Evolutionary conservation across 768 basidiomycete species (phyloP).

Genomic region (Podaxis sp.): DNA sequence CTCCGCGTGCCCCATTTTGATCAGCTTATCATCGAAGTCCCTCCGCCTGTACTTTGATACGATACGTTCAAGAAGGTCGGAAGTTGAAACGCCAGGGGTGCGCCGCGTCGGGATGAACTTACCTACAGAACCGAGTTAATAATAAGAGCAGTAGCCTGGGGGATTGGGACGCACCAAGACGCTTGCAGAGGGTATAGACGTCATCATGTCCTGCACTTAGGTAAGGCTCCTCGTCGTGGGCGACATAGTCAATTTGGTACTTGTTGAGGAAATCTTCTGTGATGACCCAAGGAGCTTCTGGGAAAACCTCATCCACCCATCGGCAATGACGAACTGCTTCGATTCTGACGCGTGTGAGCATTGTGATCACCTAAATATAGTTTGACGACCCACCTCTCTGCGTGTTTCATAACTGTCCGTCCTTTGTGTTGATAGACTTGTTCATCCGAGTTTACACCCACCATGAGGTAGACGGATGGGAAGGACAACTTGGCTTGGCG

Average conservation of each 20-base stretch:
- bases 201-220: slow-evolving; percentile 77
- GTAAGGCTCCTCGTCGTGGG: slow-evolving; percentile 94
- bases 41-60: slow-evolving; percentile 83
- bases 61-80: slow-evolving; percentile 89
- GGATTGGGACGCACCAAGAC: slow-evolving; percentile 54
- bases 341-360: slow-evolving; percentile 43
- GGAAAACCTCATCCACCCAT: slow-evolving; percentile 94
- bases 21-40: slow-evolving; percentile 86
- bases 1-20: slow-evolving; percentile 81
- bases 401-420: slow-evolving; percentile 82
- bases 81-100: slow-evolving; percentile 93
- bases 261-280: slow-evolving; percentile 79
- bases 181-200: slow-evolving; percentile 82
- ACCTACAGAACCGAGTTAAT: slow-evolving; percentile 44
- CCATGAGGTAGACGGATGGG: slow-evolving; percentile 84
- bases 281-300: slow-evolving; percentile 90
- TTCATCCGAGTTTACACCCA: slow-evolving; percentile 91
- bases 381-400: slow-evolving; percentile 64
- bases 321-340: slow-evolving; percentile 95
- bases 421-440: slow-evolving; percentile 80
- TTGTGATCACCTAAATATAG: not conserved
- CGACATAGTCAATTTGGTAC: slow-evolving; percentile 93
- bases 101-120: slow-evolving; percentile 94
- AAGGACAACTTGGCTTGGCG: slow-evolving; percentile 96
- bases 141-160: not conserved